These are phyloP conservation scores for Sugiyamaella boreocaroliniensis DNA, from an alignment of 805 yeast species.

Conservation along the genomic window DNA sequence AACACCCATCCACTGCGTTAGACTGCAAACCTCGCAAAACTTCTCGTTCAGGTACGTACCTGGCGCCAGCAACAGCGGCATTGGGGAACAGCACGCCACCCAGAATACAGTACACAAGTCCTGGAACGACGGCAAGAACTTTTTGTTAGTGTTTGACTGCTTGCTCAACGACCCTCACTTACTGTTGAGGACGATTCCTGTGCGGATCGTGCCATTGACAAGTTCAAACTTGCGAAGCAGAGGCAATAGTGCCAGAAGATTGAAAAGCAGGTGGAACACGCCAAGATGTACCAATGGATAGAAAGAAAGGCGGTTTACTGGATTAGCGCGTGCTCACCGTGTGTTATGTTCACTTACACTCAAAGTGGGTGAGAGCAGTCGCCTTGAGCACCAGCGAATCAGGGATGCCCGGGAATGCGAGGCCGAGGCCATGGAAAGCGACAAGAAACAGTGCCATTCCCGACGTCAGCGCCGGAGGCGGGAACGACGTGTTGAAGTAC, in stretches of 20 bases:
- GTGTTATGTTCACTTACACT: constrained; percentile 27
- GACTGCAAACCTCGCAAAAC: neutral
- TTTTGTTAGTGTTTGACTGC: neutral
- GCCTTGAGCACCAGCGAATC: constrained; percentile 49
- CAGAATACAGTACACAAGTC: constrained; percentile 47
- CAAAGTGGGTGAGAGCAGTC: constrained; percentile 42
- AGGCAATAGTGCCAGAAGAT: constrained; percentile 49
- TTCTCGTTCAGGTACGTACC: neutral
- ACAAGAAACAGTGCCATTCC: constrained; percentile 21
- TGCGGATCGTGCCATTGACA: constrained; percentile 73
- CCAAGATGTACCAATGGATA: constrained; percentile 68
- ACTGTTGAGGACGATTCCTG: constrained; percentile 69
- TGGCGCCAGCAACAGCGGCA: constrained; percentile 56
- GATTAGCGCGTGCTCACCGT: neutral
- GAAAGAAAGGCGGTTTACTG: constrained; percentile 51
- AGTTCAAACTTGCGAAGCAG: constrained; percentile 62
- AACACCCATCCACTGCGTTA: constrained; percentile 58
- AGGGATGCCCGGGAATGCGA: constrained; percentile 21
- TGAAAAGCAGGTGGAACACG: constrained; percentile 54
- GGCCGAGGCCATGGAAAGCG: constrained; percentile 9
- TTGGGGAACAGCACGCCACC: constrained; percentile 43
- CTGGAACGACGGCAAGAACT: constrained; percentile 61
- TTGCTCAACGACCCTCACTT: constrained; percentile 3
- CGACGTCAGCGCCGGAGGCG: constrained; percentile 24
- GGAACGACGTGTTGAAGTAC: constrained; percentile 5